phyloP scores from a whole-genome alignment of 2,329 filamentous ascomycete species.

The Neoascochyta sp. region DNA sequence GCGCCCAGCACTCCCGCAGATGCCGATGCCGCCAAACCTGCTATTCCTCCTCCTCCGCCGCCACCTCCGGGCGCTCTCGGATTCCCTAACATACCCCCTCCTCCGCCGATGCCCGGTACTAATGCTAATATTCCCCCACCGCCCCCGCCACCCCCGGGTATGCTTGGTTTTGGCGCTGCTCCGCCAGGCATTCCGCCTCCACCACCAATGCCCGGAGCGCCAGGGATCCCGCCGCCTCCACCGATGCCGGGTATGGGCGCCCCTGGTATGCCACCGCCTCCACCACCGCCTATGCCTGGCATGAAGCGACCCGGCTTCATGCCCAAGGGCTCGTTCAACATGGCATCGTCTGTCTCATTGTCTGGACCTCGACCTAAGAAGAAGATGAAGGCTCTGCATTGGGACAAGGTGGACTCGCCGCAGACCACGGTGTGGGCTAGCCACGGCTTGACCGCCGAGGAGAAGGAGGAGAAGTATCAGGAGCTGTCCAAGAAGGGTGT shows the following conservation, averaged over 20 bases:
- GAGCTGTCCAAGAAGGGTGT: constrained; percentile 94
- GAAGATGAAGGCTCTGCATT: constrained; percentile 98
- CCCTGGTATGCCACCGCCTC: constrained; percentile 52
- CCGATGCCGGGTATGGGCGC: constrained; percentile 48
- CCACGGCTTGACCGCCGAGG: constrained; percentile 79
- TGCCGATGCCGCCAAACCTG: constrained; percentile 39
- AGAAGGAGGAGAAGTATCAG: constrained; percentile 91
- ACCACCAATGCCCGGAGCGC: constrained; percentile 49
- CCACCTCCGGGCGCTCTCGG: constrained; percentile 40
- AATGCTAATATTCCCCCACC: constrained; percentile 44
- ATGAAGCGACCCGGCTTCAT: constrained; percentile 68
- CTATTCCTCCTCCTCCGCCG: constrained; percentile 49
- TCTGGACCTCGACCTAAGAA: constrained; percentile 90
- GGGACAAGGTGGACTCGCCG: constrained; percentile 95
- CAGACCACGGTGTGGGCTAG: constrained; percentile 90
- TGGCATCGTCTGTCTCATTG: constrained; percentile 61
- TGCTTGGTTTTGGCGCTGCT: constrained; percentile 40
- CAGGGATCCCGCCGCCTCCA: constrained; percentile 41
- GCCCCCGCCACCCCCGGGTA: constrained; percentile 48
- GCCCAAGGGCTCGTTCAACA: constrained; percentile 55
- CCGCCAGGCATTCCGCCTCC: constrained; percentile 43
- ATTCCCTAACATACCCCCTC: constrained; percentile 41
- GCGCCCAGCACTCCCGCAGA: constrained; percentile 66
- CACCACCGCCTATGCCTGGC: constrained; percentile 59
- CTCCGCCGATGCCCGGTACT: constrained; percentile 48